Base-by-base conservation (phyloP, 2,329 filamentous ascomycete genomes). In the Ceratocystis huliohia region DNA sequence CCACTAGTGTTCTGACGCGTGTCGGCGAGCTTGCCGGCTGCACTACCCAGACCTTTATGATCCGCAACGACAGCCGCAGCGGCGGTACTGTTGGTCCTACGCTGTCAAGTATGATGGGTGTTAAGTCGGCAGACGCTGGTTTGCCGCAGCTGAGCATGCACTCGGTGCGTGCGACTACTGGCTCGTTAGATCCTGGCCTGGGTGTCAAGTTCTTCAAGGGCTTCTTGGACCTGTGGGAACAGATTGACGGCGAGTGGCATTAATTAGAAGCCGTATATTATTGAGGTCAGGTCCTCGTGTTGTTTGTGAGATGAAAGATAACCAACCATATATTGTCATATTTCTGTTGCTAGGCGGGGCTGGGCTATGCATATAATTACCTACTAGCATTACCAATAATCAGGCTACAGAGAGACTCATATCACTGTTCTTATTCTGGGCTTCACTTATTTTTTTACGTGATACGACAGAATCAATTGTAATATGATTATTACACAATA, bases 11-110 rank as follows among this genome's bases (percentile, higher is more conserved):
- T 68, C 78, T 97, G 45, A 84, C 87, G 70, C 83, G 89, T 30
- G 84, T 95, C 48, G 92, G 91, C 6, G 86, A 91, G 70, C 85
- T 89, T 68, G 82, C 81, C 69, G 89, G 80, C 63, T 84, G 84
- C 66, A 84, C 82, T 61, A 81, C 95, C 65, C 94, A 97, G 76
- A 80, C 88, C 5, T 97, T 97, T 81, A 91, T 96, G 81, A 97
- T 97, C 74, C 81, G 94, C 67, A 99, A 97, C 74, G 94, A 97
- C 76, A 88, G 83, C 8, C 81, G 93, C 65, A 90, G 86, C 72
- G 94, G 94, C 37, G 94, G 94, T 17, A 99, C 94, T 0, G 91
- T 97, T n/a, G 94, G 94, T 0, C 94, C 94, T 0, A 91, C 92
- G 83, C 81, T 96, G 45, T 91, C 86, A 70, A 85, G 87, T 33